These are phyloP conservation scores for Paramyrothecium sp. DNA, from an alignment of 2,329 filamentous ascomycete genomes.

Conservation along the genomic window DNA sequence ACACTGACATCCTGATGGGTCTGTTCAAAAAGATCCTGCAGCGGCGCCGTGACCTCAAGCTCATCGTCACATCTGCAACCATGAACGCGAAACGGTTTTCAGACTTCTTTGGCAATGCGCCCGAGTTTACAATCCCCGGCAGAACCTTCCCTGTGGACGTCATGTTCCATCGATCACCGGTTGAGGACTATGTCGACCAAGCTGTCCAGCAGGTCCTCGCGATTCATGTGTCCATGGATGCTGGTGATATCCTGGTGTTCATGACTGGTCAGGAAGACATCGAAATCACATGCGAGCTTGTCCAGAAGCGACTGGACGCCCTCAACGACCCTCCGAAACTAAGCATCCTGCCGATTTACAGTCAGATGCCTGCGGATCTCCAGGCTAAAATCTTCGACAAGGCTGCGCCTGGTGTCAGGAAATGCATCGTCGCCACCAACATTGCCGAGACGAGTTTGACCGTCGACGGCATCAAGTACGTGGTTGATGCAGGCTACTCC, in stretches of 20 bases:
- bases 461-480: conserved; percentile 98
- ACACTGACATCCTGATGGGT: conserved; percentile 97
- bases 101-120: conserved; percentile 92
- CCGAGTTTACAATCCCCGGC: conserved; percentile 94
- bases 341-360: conserved; percentile 95
- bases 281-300: conserved; percentile 89
- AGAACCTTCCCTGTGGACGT: conserved; percentile 96
- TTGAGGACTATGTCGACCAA: conserved; percentile 96
- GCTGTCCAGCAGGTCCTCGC: conserved; percentile 94
- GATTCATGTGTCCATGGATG: conserved; percentile 92
- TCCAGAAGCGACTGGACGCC: conserved; percentile 82
- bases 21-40: conserved; percentile 96
- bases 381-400: conserved; percentile 98
- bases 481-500: conserved; percentile 93
- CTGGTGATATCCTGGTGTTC: conserved; percentile 94
- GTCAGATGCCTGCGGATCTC: conserved; percentile 97
- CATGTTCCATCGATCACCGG: conserved; percentile 90
- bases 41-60: conserved; percentile 83
- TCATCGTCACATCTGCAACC: conserved; percentile 96
- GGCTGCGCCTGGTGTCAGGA: conserved; percentile 85
- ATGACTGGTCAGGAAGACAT: conserved; percentile 99
- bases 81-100: conserved; percentile 98
- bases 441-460: conserved; percentile 98
- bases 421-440: conserved; percentile 97
- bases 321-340: conserved; percentile 94